A percentile compares a stretch with the other conserved stretches of the same genome.
These are phyloP conservation scores for Ceratocystiopsis minuta DNA, from an alignment of 2,329 filamentous ascomycete genomes.

Conservation along the genomic window DNA sequence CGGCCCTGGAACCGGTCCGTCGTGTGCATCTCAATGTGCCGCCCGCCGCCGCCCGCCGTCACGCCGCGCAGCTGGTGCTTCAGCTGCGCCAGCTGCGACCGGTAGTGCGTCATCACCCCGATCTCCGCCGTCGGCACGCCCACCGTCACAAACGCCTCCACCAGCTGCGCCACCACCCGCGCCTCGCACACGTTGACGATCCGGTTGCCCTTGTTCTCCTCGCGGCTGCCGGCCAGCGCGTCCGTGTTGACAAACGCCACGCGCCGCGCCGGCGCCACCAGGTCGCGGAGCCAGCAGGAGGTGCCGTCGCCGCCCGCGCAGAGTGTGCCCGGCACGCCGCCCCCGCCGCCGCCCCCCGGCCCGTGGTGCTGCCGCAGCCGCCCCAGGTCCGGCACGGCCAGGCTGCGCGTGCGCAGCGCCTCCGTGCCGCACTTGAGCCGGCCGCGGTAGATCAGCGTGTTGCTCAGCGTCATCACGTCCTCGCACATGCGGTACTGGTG, in stretches of 20 bases:
- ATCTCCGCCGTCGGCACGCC: constrained; percentile 63
- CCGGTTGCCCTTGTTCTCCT: constrained; percentile 63
- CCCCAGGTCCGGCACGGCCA: constrained; percentile 49
- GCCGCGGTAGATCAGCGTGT: constrained; percentile 83
- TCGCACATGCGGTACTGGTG: constrained; percentile 98
- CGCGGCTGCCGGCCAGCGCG: constrained; percentile 45
- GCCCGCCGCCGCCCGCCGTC: neutral
- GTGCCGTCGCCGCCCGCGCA: constrained; percentile 2
- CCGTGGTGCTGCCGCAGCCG: constrained; percentile 35
- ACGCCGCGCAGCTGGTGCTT: constrained; percentile 47
- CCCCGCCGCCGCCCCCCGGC: no score
- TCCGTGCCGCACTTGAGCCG: constrained; percentile 76
- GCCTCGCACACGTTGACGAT: constrained; percentile 82
- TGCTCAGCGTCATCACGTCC: constrained; percentile 88
- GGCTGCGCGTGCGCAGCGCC: constrained; percentile 48
- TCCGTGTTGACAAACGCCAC: constrained; percentile 88
- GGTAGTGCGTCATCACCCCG: constrained; percentile 93
- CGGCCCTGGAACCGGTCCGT: constrained; percentile 93
- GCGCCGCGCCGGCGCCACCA: constrained; percentile 51
- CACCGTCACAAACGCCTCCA: constrained; percentile 55
- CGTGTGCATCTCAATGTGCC: constrained; percentile 82
- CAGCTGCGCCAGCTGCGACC: constrained; percentile 72
- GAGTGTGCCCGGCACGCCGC: no score
- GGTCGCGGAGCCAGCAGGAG: constrained; percentile 58
- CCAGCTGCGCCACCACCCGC: constrained; percentile 58